These are phyloP conservation scores for Earliella scabrosa DNA, from an alignment of 1,284 basidiomycete species.

Conservation along the genomic window DNA sequence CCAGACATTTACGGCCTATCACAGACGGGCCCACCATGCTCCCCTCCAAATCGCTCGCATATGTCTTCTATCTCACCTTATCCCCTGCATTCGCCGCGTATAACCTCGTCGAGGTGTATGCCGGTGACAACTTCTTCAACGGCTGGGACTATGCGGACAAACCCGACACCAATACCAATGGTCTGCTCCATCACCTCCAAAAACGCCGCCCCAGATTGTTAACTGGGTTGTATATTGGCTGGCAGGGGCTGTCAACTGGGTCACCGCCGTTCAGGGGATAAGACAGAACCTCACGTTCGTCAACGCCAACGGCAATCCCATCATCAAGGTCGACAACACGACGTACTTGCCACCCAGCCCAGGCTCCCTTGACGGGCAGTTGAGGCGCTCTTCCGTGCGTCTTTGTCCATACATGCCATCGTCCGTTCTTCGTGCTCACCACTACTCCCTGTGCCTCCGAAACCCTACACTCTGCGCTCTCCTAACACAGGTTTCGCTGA, in stretches of 20 bases:
- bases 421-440: too few relatives aligned
- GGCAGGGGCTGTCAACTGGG: conserved; percentile 28
- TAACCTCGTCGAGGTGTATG: conserved; percentile 36
- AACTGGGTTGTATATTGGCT: conserved; percentile 21
- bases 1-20: too few relatives aligned
- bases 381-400: conserved; percentile 73
- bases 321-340: conserved; percentile 74
- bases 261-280: conserved; percentile 43
- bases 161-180: conserved; percentile 49
- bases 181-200: too few relatives aligned
- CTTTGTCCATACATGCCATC: conserved; percentile 22
- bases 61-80: not conserved
- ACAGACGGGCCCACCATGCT: too few relatives aligned
- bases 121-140: conserved; percentile 51
- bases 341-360: conserved; percentile 27
- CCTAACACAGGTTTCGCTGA: conserved; percentile 54
- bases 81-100: conserved; percentile 6
- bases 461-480: too few relatives aligned
- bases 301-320: conserved; percentile 51
- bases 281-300: conserved; percentile 53
- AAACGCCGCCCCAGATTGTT: too few relatives aligned
- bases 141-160: conserved; percentile 53
- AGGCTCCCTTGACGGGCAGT: conserved; percentile 51
- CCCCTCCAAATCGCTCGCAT: too few relatives aligned
- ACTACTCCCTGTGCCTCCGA: too few relatives aligned